These are phyloP conservation scores for Exobasidium rhododendri DNA, from an alignment of 1,284 basidiomycete species.

Conservation along the genomic window DNA sequence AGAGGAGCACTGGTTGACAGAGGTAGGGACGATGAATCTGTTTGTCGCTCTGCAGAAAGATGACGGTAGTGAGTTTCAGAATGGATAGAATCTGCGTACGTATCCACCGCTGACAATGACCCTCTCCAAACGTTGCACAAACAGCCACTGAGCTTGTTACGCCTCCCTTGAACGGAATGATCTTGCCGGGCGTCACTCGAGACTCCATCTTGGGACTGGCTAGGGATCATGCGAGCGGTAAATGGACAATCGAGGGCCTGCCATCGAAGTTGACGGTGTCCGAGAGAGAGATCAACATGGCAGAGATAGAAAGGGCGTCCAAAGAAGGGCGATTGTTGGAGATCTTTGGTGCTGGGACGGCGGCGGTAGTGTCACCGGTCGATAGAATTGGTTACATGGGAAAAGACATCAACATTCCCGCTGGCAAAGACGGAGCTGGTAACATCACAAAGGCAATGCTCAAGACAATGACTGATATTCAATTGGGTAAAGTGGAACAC, in stretches of 20 bases:
- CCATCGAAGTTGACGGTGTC: conserved; percentile 65
- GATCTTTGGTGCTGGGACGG: conserved; percentile 84
- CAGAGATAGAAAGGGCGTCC: conserved; percentile 74
- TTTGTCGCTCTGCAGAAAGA: conserved; percentile 77
- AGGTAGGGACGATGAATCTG: conserved; percentile 86
- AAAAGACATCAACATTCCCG: conserved; percentile 77
- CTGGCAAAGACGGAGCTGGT: conserved; percentile 82
- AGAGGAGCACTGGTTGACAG: conserved; percentile 54
- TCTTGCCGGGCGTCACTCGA: conserved; percentile 92
- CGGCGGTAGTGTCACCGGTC: conserved; percentile 62
- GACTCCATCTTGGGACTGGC: conserved; percentile 78
- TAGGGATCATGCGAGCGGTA: conserved; percentile 67
- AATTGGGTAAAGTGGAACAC: conserved; percentile 77
- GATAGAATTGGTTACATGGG: conserved; percentile 76
- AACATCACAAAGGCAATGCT: conserved; percentile 77
- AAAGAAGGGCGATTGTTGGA: conserved; percentile 73
- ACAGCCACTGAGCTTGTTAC: conserved; percentile 43
- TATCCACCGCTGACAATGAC: conserved; percentile 14
- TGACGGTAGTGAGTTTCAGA: conserved; percentile 64
- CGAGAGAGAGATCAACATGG: conserved; percentile 85
- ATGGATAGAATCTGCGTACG: conserved; percentile 35
- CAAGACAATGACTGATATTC: conserved; percentile 80
- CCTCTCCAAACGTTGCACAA: not conserved
- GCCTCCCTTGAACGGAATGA: conserved; percentile 88
- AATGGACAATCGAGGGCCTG: conserved; percentile 55